Conservation (phyloP, 2,329 filamentous ascomycete genomes). For the Ascochyta rabiei region DNA sequence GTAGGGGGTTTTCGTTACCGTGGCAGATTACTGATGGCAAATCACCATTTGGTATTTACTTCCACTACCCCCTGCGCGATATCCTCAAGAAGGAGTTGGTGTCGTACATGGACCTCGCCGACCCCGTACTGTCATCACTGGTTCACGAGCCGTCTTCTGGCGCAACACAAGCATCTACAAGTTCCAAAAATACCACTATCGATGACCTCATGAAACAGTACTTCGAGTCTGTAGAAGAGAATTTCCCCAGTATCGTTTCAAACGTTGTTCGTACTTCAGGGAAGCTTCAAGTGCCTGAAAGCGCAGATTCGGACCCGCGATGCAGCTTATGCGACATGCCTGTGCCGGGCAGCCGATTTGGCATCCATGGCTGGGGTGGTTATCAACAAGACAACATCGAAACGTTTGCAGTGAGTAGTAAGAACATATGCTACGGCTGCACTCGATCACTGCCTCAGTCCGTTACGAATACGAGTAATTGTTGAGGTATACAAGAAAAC, state of each 20-base stretch:
- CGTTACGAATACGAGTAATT: not conserved
- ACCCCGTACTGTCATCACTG: conserved; percentile 56
- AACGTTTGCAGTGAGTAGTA: conserved; percentile 30
- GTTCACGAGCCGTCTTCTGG: conserved; percentile 39
- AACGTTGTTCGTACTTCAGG: conserved; percentile 94
- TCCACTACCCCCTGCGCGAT: conserved; percentile 85
- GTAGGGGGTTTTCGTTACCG: conserved; percentile 81
- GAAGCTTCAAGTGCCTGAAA: conserved; percentile 67
- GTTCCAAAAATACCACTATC: conserved; percentile 81
- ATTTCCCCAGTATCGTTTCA: conserved; percentile 88
- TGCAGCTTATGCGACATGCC: conserved; percentile 75
- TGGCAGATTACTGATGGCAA: conserved; percentile 81
- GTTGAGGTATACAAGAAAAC: not conserved
- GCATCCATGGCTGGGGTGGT: conserved; percentile 65
- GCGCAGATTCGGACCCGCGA: conserved; percentile 23
- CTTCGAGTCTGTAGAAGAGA: conserved; percentile 82
- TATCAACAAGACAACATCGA: conserved; percentile 55
- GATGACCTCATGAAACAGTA: conserved; percentile 90
- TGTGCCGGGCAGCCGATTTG: conserved; percentile 67
- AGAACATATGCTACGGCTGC: conserved; percentile 73
- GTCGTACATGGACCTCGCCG: conserved; percentile 64
- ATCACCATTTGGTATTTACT: conserved; percentile 61
- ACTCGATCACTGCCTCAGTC: conserved; percentile 59
- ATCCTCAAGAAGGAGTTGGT: conserved; percentile 80
- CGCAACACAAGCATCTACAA: conserved; percentile 54